Evolutionary conservation across 2,329 filamentous ascomycete genomes (phyloP), one percentile per base, ranked within the genome.

Genomic region (Hymenoscyphus salicellus): DNA sequence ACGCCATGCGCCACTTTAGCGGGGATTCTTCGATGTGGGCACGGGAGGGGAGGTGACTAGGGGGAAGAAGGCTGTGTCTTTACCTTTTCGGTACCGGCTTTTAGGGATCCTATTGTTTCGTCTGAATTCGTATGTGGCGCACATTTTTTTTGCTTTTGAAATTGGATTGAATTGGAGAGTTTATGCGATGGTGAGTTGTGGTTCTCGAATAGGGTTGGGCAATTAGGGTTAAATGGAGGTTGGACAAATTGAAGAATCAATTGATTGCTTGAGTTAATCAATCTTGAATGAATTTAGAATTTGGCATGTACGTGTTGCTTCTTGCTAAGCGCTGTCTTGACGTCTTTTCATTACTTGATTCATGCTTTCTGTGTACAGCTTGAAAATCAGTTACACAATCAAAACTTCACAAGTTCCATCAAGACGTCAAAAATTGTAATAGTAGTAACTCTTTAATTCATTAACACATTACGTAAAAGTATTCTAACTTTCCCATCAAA

Each of bases 391-490:
- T 23, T 0, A 26, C 43, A 10, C 10, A 11, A 43, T 26, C 43
- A 49, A 49, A 26, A 49, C 2, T 14, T 2, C 3, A 10, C 7
- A 52, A 6, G 23, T 23, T 49, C 11, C 4, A 52, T 10, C 5
- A 52, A 20, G 46, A 23, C 28, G 3, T 30, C 28, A 30, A 14
- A 26, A 52, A 52, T 11, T 52, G 8, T 52, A 52, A 28, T 52
- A 23, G 46, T 52, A 52, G 46, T 58, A 14, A 11, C 20, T 59
- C 36, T 59, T 59, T 26, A 38, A 59, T 59, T 59, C 57, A 59
- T 59, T 59, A 59, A 59, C 57, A 59, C 57, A 59, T 59, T 59
- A 59, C 16, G 38, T 59, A 43, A 59, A 26, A 16, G 26, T 20
- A 26, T 52, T n/a, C 14, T 14, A 59, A 33, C 56, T 43, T 16